A percentile compares a stretch with the other conserved stretches of the same genome.
These are phyloP conservation scores for Penicillium sp. DNA, from an alignment of 2,329 filamentous ascomycete genomes.

Conservation along the genomic window DNA sequence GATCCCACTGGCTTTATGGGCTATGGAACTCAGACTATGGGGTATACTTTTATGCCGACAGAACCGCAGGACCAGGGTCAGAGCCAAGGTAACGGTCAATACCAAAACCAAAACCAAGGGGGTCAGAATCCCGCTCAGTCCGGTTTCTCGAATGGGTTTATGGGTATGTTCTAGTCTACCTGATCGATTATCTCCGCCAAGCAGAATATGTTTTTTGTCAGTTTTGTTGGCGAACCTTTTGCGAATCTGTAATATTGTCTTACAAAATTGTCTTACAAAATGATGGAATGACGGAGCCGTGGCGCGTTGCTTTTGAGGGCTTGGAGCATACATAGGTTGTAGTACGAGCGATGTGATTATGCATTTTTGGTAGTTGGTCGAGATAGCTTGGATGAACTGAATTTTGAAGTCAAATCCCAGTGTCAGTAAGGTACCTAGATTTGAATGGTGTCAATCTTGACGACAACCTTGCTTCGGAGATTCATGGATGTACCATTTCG, in stretches of 20 bases:
- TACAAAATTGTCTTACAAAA: not conserved
- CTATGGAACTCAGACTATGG: slow-evolving; percentile 1
- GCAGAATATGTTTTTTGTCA: not conserved
- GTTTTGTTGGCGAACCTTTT: not conserved
- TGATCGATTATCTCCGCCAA: not conserved
- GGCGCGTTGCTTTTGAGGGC: not conserved
- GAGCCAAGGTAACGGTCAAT: not conserved
- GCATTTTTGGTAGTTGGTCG: not conserved
- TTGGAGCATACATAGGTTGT: not conserved
- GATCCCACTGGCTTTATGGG: not conserved
- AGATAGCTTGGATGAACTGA: not conserved
- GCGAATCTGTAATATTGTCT: not conserved
- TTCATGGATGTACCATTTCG: too few species aligned
- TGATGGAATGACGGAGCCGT: not conserved
- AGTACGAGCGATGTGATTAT: not conserved
- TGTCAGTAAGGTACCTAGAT: too few species aligned
- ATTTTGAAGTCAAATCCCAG: not conserved
- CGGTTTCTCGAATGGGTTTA: slow-evolving; percentile 19
- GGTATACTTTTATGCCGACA: not conserved
- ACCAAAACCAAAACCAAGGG: not conserved
- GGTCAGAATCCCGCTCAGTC: slow-evolving; percentile 2
- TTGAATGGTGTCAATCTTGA: not conserved
- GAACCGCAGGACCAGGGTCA: not conserved
- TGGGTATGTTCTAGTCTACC: slow-evolving; percentile 18
- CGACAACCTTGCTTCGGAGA: too few species aligned